Evolutionary conservation across 1,284 basidiomycete species (phyloP), one percentile per base, ranked within the genome.

Genomic region (Cutaneotrichosporon spelunceum): DNA sequence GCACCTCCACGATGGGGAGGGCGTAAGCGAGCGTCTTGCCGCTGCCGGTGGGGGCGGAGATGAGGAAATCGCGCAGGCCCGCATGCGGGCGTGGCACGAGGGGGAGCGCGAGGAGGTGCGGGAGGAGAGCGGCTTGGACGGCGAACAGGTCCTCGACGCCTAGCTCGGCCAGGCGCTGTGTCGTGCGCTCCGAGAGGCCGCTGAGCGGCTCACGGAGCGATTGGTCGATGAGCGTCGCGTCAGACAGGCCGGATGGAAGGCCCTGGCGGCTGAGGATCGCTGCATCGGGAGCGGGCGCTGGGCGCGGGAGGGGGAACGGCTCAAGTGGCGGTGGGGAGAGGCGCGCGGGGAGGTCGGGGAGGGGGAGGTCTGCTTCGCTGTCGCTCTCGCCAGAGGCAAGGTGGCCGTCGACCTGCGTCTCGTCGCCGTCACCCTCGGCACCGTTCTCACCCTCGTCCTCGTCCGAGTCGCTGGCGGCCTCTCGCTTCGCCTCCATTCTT

Each of bases 21-120:
- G 89, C 88, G 78, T 99, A 99, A 14, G 93, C 91, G 23, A 99
- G 83, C 0, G 95, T 99, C 81, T 99, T 99, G 0, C 95, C 95
- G 68, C 91, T 94, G 33, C 95, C 95, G 0, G 95, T 99, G 0
- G 96, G 96, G 1, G 96, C 96, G 6, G 93, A 96, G n/a, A 96
- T 90, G 70, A 94, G 95, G 10, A 94, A 83, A 77, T 99, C 96
- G 45, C 84, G 83, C 26, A 88, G 88, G 27, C 85, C 83, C 57
- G 85, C 77, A 0, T 90, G 88, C 16, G 85, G 82, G 71, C 93
- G 92, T 3, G 96, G 80, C 0, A 82, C 77, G 2, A 77, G 70
- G 2, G 69, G 72, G 0, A 78, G 64, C 1, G 67, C 53, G 2
- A 76, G 67, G 2, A 79, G 68, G 16, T 74, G 63, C 2, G 77